Evolutionary conservation across 164 flowering plant genomes (phyloP).

Genomic region (Akebia trifoliata): DNA sequence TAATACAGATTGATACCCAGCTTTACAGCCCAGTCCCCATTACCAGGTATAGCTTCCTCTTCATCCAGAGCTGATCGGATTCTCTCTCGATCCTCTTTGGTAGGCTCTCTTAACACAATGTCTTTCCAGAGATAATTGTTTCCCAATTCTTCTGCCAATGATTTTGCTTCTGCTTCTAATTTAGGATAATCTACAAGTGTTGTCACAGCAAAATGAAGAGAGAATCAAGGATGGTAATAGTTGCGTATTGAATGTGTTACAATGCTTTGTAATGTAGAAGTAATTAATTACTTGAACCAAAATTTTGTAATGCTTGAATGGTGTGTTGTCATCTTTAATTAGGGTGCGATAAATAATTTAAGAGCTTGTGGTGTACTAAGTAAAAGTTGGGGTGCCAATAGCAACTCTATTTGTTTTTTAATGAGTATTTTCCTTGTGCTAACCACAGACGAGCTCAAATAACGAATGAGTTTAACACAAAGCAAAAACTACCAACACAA

Average conservation of each 20-base stretch:
- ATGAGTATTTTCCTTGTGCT: not conserved
- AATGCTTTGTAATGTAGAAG: too few relatives aligned
- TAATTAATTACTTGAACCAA: too few relatives aligned
- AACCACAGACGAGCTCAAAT: not conserved
- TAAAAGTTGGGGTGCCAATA: too few relatives aligned
- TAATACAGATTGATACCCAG: constrained; percentile 84
- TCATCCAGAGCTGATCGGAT: constrained; percentile 60
- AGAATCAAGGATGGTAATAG: not conserved
- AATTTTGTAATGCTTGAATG: too few relatives aligned
- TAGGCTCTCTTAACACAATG: constrained; percentile 48
- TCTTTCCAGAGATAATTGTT: constrained; percentile 59
- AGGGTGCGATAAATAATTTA: too few relatives aligned
- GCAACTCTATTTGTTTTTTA: too few relatives aligned
- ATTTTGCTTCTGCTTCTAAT: constrained; percentile 70
- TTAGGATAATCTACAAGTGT: constrained; percentile 72
- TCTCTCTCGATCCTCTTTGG: constrained; percentile 54
- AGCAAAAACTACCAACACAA: not conserved
- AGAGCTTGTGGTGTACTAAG: too few relatives aligned
- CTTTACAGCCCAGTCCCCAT: constrained; percentile 95
- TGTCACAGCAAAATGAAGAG: not conserved
- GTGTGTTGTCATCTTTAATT: too few relatives aligned
- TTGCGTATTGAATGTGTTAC: too few relatives aligned
- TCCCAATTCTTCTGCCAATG: constrained; percentile 65
- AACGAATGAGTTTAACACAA: constrained; percentile 1
- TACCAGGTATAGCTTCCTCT: constrained; percentile 63